Base-by-base conservation (phyloP, 495 filamentous ascomycete species). In the Penicillium arizonense region DNA sequence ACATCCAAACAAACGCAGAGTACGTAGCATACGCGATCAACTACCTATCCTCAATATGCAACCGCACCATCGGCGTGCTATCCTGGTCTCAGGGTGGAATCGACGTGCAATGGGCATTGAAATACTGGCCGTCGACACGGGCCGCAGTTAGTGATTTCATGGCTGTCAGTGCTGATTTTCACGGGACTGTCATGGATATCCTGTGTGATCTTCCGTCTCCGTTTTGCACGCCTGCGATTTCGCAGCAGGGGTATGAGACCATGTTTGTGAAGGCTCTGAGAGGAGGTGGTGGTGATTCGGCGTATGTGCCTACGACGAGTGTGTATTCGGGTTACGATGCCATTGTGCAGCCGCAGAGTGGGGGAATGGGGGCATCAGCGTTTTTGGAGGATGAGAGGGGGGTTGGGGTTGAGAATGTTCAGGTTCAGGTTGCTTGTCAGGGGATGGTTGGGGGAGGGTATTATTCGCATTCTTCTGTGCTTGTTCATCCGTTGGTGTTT, bases 41-140 rank as follows among this genome's bases (percentile, higher is more conserved):
- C 57, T 81, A 56, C 40, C 65, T 79, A 33, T 65, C 57, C 18
- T 59, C 59, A 5, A 61, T 72, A 38, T 47, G 42, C 50, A 50
- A 56, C 9, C 44, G 42, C 2, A 63, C 74, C 9, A 68, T 76
- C 11, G 62, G 63, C 2, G 64, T 76, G 11, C 55, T 77, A 12
- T 67, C 52, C 23, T 79, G 71, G 72, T 74, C 68, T 4, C 74
- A 78, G 55, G 76, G 76, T 12, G 62, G 59, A 26, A 52, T 78
- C n/a, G 56, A 71, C 45, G 54, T 70, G 2, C 76, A 79, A 59
- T 79, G 76, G 76, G 74, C 67, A 12, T 56, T 74, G 47, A 78
- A 77, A 54, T 78, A 78, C 67, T 79, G 74, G 74, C 74, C 76
- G 1, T 75, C 72, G 2, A 69, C 73, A 0, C 58, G 63, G 1